Base-by-base conservation (phyloP, 768 basidiomycete species). In the Mycena maculata region DNA sequence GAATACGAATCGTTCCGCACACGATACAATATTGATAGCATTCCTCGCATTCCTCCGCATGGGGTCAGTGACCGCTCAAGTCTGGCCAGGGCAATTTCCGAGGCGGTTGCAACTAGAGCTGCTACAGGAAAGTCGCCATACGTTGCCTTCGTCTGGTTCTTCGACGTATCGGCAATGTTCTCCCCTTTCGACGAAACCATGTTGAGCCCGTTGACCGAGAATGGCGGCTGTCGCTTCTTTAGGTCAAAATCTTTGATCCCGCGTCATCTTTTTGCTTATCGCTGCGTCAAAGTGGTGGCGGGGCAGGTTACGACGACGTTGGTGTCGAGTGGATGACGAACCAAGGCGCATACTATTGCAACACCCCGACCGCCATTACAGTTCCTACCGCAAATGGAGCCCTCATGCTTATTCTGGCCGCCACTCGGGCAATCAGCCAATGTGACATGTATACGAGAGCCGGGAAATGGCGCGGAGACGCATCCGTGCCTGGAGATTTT, bases 371-470 rank as follows among this genome's bases (percentile, higher is more conserved):
- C 10, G 67, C 66, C 10, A 63, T 72, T 36, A 64, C 67, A 4
- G 50, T 69, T n/a, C 65, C 71, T 38, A 74, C 73, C 6, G 73
- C 73, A 15, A 72, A 74, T 60, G 70, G 69, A 13, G 69, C 73
- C 1, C 60, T 70, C 7, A 71, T 72, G 71, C 70, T 74, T 59
- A 71, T 74, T 18, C 65, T 74, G 2, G 55, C 70, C 27, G 69
- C 65, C 5, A 66, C 70, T 30, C 71, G 73, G 12, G 62, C 67
- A 22, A 31, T 56, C 8, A 69, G 54, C 28, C 67, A 72, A 52
- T 60, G 73, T 31, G 69, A 74, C 30, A 33, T 66, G 9, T 70
- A 72, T 45, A 64, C 65, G 8, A 60, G 63, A 16, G 60, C 67
- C 7, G 73, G 73, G 4, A 69, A 50, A 36, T 74, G 71, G 71